A percentile compares a stretch with the other conserved stretches of the same genome.
Evolutionary conservation across 2,329 filamentous ascomycete genomes (phyloP).

Genomic region (Monilinia fructicola): DNA sequence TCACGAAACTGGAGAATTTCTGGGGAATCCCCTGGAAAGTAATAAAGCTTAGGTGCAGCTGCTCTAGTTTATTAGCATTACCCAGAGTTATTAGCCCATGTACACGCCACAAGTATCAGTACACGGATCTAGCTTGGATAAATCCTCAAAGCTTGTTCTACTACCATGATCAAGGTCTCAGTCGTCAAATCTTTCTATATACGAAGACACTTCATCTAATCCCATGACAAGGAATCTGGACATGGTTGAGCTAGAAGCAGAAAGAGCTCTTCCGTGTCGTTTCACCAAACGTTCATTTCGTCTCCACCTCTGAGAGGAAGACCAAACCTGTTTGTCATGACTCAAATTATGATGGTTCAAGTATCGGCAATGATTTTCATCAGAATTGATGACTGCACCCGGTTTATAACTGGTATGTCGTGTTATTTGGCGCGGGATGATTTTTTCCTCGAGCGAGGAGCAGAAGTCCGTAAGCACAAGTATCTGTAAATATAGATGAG

Average conservation of each 20-base stretch:
- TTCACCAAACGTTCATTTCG: background rate
- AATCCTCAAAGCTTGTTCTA: background rate
- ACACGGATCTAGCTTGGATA: background rate
- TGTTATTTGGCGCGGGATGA: background rate
- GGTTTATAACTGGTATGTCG: background rate
- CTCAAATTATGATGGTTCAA: background rate
- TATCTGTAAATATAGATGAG: background rate
- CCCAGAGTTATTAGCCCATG: background rate
- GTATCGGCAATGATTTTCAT: background rate
- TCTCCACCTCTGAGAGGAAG: background rate
- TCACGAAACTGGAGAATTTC: background rate
- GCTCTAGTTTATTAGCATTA: background rate
- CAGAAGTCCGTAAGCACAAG: background rate
- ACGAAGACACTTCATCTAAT: background rate
- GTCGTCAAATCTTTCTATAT: background rate
- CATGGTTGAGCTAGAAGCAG: background rate
- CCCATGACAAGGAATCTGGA: background rate
- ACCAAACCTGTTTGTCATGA: rapidly evolving
- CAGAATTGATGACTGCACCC: background rate
- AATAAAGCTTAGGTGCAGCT: background rate
- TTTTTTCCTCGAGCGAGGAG: background rate
- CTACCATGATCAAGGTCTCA: background rate
- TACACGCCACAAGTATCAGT: background rate
- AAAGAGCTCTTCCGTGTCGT: background rate
- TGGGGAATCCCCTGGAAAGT: background rate